Evolutionary conservation across 306 rosid genomes (phyloP), one percentile per base, ranked within the genome.

Genomic region (Cucurbita argyrosperma): DNA sequence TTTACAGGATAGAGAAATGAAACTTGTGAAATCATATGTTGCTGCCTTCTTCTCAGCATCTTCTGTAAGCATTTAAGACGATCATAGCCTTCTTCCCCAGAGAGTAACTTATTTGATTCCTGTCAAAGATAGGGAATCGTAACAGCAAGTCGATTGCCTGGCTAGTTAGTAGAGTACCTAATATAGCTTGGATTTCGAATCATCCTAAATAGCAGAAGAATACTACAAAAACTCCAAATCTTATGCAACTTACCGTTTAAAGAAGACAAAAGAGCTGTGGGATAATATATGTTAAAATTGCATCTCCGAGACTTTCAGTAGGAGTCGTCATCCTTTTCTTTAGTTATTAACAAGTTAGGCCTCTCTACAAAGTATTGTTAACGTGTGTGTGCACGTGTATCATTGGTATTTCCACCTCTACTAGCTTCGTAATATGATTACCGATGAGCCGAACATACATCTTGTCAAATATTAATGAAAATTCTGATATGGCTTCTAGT

Each of bases 1-100:
- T 89, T 94, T 38, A 94, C 90, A 74, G 97, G 96, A 83, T 94
- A 91, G 60, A 91, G 82, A 90, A 84, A 76, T 56, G 96, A 88
- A 85, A 89, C 83, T 89, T 94, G 96, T 45, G 90, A 83, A 76
- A 82, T 75, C 99, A 94, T 89, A 74, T 83, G 70, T 50, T 85
- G 96, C 72, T 94, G 97, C 81, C 99, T 87, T 79, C 65, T 76
- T 82, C 91, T 84, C 50, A 91, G 87, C 90, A 65, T 84, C 84
- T 79, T 87, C 74, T 84, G 89, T 77, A 87, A 72, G 76, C 87
- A 85, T 78, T 83, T 87, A 21, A 88, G 86, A 37, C 59, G 88
- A 82, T 80, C 76, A 80, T 84, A 91, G 12, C 91, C 97, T 60
- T 79, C 86, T 76, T 87, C 96, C 73, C 92, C 89, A 63, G 76